phyloP scores from a whole-genome alignment of 495 filamentous ascomycete species.

The Rusavskia elegans region DNA sequence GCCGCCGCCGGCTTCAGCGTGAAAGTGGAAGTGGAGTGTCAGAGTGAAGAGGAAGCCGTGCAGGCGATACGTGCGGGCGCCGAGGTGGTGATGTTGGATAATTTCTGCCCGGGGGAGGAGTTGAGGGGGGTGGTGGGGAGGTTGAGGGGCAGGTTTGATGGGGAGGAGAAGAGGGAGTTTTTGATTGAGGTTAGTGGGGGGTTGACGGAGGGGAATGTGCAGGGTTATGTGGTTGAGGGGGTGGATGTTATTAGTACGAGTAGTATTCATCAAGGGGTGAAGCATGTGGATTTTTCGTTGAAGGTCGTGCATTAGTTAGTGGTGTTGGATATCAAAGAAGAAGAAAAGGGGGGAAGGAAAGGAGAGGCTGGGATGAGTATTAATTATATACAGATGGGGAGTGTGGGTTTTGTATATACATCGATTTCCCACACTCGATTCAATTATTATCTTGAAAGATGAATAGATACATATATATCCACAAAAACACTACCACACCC shows the following conservation, averaged over 20 bases:
- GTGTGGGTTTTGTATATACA: neutral
- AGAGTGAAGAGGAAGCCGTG: slow-evolving; percentile 71
- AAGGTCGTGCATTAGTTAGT: slow-evolving; percentile 43
- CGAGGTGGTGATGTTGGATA: slow-evolving; percentile 94
- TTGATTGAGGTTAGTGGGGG: slow-evolving; percentile 88
- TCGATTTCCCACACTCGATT: neutral
- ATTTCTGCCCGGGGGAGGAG: slow-evolving; percentile 57
- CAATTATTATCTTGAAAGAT: neutral
- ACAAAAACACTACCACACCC: slow-evolving; percentile 15
- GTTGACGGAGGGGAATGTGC: slow-evolving; percentile 70
- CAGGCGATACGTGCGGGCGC: slow-evolving; percentile 83
- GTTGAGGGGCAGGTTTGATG: slow-evolving; percentile 50
- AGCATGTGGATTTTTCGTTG: slow-evolving; percentile 86
- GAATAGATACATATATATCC: neutral
- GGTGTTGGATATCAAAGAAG: no score
- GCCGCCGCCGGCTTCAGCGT: slow-evolving; percentile 71
- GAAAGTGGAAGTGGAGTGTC: slow-evolving; percentile 93
- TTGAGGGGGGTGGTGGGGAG: slow-evolving; percentile 52
- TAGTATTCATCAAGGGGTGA: slow-evolving; percentile 87
- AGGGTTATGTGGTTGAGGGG: slow-evolving; percentile 65
- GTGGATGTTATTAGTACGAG: slow-evolving; percentile 92
- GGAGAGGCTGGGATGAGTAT: no score
- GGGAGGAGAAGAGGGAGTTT: slow-evolving; percentile 33
- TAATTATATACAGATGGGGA: no score
- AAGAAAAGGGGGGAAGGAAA: no score